Conservation (phyloP, 2,329 filamentous ascomycete genomes). For the Clonostachys sp. region DNA sequence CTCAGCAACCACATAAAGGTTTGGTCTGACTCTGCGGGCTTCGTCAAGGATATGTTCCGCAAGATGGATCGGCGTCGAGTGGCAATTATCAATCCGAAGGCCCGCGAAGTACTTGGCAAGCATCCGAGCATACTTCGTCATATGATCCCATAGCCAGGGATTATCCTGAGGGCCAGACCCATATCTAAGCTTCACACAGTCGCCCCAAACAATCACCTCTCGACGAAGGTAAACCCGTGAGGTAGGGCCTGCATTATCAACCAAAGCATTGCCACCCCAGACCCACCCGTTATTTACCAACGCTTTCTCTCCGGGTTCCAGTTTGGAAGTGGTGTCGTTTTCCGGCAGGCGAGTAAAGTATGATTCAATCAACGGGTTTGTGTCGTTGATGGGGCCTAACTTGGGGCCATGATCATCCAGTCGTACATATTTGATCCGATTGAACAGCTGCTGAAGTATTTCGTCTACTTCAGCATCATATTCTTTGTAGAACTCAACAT, state of each 20-base stretch:
- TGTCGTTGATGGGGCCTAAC: slow-evolving; percentile 69
- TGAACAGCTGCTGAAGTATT: slow-evolving; percentile 87
- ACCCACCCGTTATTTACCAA: slow-evolving; percentile 98
- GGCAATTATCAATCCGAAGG: slow-evolving; percentile 96
- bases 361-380: slow-evolving; percentile 81
- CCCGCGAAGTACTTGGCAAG: slow-evolving; percentile 94
- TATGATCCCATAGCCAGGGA: slow-evolving; percentile 92
- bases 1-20: slow-evolving; percentile 90
- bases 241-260: slow-evolving; percentile 86
- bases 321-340: slow-evolving; percentile 73
- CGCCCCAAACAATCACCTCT: slow-evolving; percentile 97
- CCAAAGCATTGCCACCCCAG: slow-evolving; percentile 91
- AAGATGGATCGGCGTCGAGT: slow-evolving; percentile 91
- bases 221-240: slow-evolving; percentile 92
- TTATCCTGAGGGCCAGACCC: slow-evolving; percentile 77
- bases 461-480: slow-evolving; percentile 80
- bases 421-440: slow-evolving; percentile 90
- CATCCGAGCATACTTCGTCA: slow-evolving; percentile 86
- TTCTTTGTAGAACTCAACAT: slow-evolving; percentile 85
- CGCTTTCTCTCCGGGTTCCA: slow-evolving; percentile 71
- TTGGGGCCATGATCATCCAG: slow-evolving; percentile 91
- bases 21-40: slow-evolving; percentile 80
- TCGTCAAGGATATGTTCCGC: slow-evolving; percentile 94
- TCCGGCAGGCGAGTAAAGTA: slow-evolving; percentile 89
- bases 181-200: slow-evolving; percentile 96